Percentiles rank a stretch among this genome's conserved stretches.
Conservation (phyloP, 164 flowering plant genomes). For the Dillenia suffruticosa region DNA sequence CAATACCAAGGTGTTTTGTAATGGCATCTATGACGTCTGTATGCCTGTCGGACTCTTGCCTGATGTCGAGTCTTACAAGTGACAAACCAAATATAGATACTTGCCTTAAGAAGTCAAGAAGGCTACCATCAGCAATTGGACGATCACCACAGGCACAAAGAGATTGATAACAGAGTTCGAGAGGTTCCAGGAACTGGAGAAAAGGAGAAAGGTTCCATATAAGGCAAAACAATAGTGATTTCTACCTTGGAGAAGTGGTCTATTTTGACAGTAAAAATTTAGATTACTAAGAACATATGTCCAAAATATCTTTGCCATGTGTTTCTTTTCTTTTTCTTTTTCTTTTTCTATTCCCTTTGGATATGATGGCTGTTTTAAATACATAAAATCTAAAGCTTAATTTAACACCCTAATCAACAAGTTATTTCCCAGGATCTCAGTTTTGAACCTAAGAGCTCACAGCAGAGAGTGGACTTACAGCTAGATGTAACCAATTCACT, state of each 20-base stretch:
- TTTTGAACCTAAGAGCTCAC: too few relatives aligned
- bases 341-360: too few relatives aligned
- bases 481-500: too few relatives aligned
- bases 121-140: constrained; percentile 95
- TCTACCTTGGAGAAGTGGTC: constrained; percentile 34
- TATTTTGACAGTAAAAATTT: too few relatives aligned
- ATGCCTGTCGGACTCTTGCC: constrained; percentile 99
- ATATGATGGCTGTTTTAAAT: too few relatives aligned
- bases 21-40: constrained; percentile 97
- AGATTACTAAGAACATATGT: too few relatives aligned
- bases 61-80: constrained; percentile 88
- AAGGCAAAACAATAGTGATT: constrained; percentile 52
- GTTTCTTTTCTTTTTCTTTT: too few relatives aligned
- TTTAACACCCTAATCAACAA: too few relatives aligned
- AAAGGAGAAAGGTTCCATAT: constrained; percentile 14
- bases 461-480: too few relatives aligned
- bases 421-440: too few relatives aligned
- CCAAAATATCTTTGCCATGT: too few relatives aligned
- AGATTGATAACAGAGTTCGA: constrained; percentile 95
- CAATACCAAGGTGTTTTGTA: constrained; percentile 83
- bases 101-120: constrained; percentile 95
- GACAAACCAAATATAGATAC: constrained; percentile 95
- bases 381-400: too few relatives aligned
- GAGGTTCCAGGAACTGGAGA: constrained; percentile 63
- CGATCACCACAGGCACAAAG: constrained; percentile 90